Evolutionary conservation across 345 rosid genomes (phyloP), one percentile per base, ranked within the genome.

Genomic region (Citrus maxima): DNA sequence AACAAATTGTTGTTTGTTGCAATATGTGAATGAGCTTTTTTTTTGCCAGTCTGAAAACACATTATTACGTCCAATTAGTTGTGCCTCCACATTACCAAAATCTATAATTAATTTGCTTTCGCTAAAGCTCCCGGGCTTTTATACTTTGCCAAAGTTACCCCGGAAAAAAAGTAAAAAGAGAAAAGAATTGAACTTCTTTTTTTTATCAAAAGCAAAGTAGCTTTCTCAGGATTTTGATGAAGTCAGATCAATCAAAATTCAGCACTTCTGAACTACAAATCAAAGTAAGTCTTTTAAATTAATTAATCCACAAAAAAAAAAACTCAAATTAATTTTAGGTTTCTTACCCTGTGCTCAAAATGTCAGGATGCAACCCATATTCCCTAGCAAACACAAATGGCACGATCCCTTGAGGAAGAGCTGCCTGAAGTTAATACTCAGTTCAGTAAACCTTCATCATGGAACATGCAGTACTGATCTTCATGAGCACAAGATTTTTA

Each of bases 371-470:
- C 82, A 91, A 63, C 70, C 89, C 88, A 67, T 93, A 91, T 79
- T 93, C 95, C 76, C 90, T 87, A 27, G 97, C 97, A 79, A 91
- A 93, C 25, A 93, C 95, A 78, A 93, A 93, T 5, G 93, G 95
- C 49, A 92, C 95, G 27, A 92, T 89, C 49, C 93, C 97, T 86
- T 90, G 97, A 7, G 97, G 93, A 77, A 92, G 92, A 71, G 97
- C 92, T 46, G 97, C 94, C 94, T 92, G 89, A 34, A 8, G 22
- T 54, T 18, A 54, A 46, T 46, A 4, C 18, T 18, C 58, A 70
- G n/a, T 22, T 42, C n/a, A 30, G 8, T 25, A 51, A 46, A 46
- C 51, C 51, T 46, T 46, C 49, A 42, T 42, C 49, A 42, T 42
- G 12, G 0, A 13, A 46, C 51, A 46, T 13, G 4, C 18, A 13